phyloP scores from a whole-genome alignment of 805 yeast species.

The Ogataea siamensis region DNA sequence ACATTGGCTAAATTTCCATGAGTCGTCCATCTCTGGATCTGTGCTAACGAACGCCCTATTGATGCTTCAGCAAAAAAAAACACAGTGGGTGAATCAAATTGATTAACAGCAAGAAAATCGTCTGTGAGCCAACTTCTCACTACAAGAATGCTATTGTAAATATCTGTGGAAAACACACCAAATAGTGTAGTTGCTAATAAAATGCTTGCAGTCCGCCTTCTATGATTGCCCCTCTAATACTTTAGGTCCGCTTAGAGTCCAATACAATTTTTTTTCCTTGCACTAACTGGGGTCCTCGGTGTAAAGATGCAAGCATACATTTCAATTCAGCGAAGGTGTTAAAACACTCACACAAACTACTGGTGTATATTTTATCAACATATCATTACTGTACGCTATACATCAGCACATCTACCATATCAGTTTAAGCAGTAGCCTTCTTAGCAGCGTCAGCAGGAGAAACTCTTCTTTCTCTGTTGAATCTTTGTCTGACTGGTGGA shows the following conservation, averaged over 20 bases:
- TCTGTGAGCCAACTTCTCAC: not conserved
- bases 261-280: slow-evolving; percentile 13
- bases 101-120: slow-evolving; percentile 1
- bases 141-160: not conserved
- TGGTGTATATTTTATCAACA: slow-evolving; percentile 5
- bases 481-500: slow-evolving; percentile 99
- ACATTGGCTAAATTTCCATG: slow-evolving; percentile 92
- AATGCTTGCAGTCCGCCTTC: slow-evolving; percentile 3
- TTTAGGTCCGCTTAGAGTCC: slow-evolving; percentile 12
- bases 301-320: slow-evolving; percentile 12
- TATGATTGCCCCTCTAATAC: slow-evolving; percentile 12
- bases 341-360: too few relatives aligned
- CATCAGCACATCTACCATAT: slow-evolving; percentile 6
- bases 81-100: slow-evolving; percentile 3
- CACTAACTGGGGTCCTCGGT: slow-evolving; percentile 8
- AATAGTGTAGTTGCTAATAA: slow-evolving; percentile 3
- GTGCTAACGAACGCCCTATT: slow-evolving; percentile 4
- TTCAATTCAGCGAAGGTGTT: too few relatives aligned
- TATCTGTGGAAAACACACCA: not conserved
- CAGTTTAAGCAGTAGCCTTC: slow-evolving; percentile 55
- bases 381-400: slow-evolving; percentile 15
- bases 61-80: slow-evolving; percentile 6
- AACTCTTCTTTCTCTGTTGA: slow-evolving; percentile 93
- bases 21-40: slow-evolving; percentile 27
- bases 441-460: slow-evolving; percentile 97